Evolutionary conservation across 768 basidiomycete species (phyloP).

Genomic region (Leccinum uliginosum): DNA sequence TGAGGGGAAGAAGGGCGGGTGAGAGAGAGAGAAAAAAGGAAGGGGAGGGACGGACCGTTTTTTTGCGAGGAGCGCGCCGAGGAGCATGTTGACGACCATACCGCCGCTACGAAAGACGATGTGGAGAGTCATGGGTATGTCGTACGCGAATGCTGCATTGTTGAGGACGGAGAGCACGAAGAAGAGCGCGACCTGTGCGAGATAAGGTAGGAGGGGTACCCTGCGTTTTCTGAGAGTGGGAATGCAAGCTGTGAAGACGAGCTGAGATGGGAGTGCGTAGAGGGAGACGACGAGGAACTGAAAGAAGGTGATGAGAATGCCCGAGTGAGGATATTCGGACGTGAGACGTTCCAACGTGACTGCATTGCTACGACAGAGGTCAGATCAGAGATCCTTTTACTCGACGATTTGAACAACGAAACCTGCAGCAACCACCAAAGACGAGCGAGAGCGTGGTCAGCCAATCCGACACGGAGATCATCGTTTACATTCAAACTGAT

Average conservation of each 20-base stretch:
- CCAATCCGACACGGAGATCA: constrained; percentile 42
- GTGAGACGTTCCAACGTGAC: constrained; percentile 74
- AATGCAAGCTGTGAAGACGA: constrained; percentile 30
- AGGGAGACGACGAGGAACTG: constrained; percentile 80
- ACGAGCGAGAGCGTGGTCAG: constrained; percentile 63
- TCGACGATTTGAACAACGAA: too few relatives aligned
- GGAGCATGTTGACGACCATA: constrained; percentile 74
- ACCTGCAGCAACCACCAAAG: constrained; percentile 92
- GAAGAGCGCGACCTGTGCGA: constrained; percentile 79
- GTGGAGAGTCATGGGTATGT: constrained; percentile 88
- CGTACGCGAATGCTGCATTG: constrained; percentile 85
- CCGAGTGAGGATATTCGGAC: constrained; percentile 60
- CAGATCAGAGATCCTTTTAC: neutral
- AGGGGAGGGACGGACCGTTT: constrained; percentile 57
- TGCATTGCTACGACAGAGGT: constrained; percentile 55
- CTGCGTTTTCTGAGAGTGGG: constrained; percentile 57
- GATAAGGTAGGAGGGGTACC: constrained; percentile 70
- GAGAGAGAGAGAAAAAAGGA: constrained; percentile 3
- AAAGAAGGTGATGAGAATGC: constrained; percentile 81
- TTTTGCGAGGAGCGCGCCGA: constrained; percentile 64
- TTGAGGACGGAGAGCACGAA: constrained; percentile 78
- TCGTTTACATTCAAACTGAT: constrained; percentile 4
- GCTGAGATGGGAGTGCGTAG: constrained; percentile 64
- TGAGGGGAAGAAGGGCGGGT: too few relatives aligned
- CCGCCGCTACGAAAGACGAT: constrained; percentile 93